A percentile compares a stretch with the other conserved stretches of the same genome.
Conservation (phyloP, 345 rosid species). For the Citrus inodora region DNA sequence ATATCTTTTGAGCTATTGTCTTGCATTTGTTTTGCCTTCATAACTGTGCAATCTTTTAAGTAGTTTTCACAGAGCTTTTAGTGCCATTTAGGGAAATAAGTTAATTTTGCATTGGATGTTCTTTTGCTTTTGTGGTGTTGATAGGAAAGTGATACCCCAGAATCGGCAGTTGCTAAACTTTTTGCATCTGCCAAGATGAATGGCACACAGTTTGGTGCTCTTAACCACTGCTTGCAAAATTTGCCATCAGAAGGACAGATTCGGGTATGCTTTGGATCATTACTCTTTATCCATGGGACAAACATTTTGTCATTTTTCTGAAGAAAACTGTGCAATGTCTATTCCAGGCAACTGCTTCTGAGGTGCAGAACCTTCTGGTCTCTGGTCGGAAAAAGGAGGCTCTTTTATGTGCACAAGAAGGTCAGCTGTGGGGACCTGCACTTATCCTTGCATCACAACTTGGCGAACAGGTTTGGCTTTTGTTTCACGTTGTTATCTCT, state of each 20-base stretch:
- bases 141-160: conserved; percentile 86
- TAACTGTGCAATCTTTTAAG: not conserved
- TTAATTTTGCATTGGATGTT: conserved; percentile 1
- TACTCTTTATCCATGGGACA: not conserved
- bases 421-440: conserved; percentile 99
- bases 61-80: not conserved
- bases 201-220: conserved; percentile 48
- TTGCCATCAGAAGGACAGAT: conserved; percentile 87
- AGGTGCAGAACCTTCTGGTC: conserved; percentile 92
- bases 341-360: conserved; percentile 78
- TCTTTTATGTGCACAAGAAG: conserved; percentile 79
- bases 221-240: conserved; percentile 68
- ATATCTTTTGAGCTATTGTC: not conserved
- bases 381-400: conserved; percentile 93
- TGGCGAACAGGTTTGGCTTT: conserved; percentile 78
- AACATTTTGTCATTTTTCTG: conserved; percentile 13
- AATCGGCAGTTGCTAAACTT: conserved; percentile 90
- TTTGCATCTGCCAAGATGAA: conserved; percentile 79
- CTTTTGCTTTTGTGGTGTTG: conserved; percentile 12
- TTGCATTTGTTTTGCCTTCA: not conserved
- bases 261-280: conserved; percentile 45
- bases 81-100: not conserved
- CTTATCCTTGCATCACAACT: conserved; percentile 94
- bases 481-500: not conserved
- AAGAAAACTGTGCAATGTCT: conserved; percentile 9